These are phyloP conservation scores for Eragrostis curvula DNA, from an alignment of 176 grass and related monocot genomes.

Conservation along the genomic window DNA sequence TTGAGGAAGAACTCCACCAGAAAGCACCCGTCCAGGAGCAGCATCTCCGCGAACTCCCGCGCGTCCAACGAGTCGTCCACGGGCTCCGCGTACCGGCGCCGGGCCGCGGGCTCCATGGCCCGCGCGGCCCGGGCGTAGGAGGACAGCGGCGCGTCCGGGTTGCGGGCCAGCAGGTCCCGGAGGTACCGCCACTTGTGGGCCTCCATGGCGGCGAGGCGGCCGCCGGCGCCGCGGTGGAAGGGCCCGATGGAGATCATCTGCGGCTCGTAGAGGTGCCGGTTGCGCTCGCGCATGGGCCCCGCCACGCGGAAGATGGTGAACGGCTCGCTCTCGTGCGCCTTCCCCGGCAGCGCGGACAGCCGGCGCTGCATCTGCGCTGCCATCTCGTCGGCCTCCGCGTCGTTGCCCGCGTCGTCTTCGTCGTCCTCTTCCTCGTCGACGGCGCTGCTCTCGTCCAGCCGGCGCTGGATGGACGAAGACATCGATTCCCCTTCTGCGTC, in stretches of 20 bases:
- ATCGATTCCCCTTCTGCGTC: neutral
- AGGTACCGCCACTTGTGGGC: constrained; percentile 57
- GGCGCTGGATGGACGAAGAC: neutral
- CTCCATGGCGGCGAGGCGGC: constrained; percentile 60
- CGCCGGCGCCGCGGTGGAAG: constrained; percentile 49
- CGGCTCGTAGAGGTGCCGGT: constrained; percentile 55
- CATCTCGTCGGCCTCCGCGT: constrained; percentile 43
- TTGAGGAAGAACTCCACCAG: constrained; percentile 54
- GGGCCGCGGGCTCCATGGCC: constrained; percentile 28
- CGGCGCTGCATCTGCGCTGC: constrained; percentile 22
- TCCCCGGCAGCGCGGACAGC: constrained; percentile 37
- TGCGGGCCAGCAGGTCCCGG: constrained; percentile 51
- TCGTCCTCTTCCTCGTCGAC: neutral
- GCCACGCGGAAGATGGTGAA: constrained; percentile 60
- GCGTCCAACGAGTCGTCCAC: constrained; percentile 5
- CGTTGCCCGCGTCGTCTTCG: neutral
- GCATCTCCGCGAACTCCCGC: constrained; percentile 57
- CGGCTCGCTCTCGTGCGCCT: constrained; percentile 50
- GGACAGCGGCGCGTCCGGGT: constrained; percentile 22
- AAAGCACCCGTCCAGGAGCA: constrained; percentile 71
- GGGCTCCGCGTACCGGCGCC: constrained; percentile 49
- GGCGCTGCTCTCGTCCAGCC: neutral
- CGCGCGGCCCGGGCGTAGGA: constrained; percentile 31
- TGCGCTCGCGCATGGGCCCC: constrained; percentile 49
- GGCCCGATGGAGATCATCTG: constrained; percentile 50